These are phyloP conservation scores for Peronospora tabacina DNA, from an alignment of 352 stramenopile genomes.

Conservation along the genomic window DNA sequence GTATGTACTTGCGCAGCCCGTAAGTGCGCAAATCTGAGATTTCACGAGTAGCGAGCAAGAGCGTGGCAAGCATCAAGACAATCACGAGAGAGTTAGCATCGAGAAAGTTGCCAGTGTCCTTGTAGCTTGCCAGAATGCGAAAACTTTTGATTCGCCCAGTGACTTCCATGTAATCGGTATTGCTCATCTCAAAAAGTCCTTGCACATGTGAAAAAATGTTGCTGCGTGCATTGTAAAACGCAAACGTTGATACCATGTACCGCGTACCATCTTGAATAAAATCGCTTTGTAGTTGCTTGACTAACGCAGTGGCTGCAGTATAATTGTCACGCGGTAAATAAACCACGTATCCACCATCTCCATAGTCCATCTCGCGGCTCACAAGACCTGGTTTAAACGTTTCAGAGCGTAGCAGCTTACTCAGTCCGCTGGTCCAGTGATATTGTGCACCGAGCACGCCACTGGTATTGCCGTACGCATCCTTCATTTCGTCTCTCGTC, in stretches of 20 bases:
- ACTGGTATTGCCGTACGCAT: slow-evolving; percentile 40
- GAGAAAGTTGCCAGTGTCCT: slow-evolving; percentile 35
- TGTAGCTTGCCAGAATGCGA: slow-evolving; percentile 52
- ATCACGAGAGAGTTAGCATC: slow-evolving; percentile 53
- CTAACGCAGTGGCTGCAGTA: slow-evolving; percentile 34
- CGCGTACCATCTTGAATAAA: slow-evolving; percentile 58
- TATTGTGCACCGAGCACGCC: slow-evolving; percentile 33
- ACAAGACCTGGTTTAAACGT: slow-evolving; percentile 63
- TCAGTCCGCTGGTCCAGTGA: slow-evolving; percentile 34
- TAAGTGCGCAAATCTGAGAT: slow-evolving; percentile 41
- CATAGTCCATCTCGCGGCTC: slow-evolving; percentile 65
- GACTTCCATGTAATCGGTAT: slow-evolving; percentile 73
- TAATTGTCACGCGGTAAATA: slow-evolving; percentile 70
- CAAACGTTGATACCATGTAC: slow-evolving; percentile 54
- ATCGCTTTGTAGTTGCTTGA: slow-evolving; percentile 42
- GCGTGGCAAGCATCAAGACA: slow-evolving; percentile 42
- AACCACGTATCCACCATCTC: slow-evolving; percentile 57
- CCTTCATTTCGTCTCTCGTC: slow-evolving; percentile 30
- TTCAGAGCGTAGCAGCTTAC: slow-evolving; percentile 48
- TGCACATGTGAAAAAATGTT: slow-evolving; percentile 73
- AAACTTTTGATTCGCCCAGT: slow-evolving; percentile 65
- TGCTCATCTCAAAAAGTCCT: slow-evolving; percentile 65
- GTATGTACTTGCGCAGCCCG: slow-evolving; percentile 51
- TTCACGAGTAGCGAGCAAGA: slow-evolving; percentile 49
- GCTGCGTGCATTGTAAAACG: slow-evolving; percentile 70